phyloP scores from a whole-genome alignment of 352 stramenopile species.

The Pythium apleroticum region DNA sequence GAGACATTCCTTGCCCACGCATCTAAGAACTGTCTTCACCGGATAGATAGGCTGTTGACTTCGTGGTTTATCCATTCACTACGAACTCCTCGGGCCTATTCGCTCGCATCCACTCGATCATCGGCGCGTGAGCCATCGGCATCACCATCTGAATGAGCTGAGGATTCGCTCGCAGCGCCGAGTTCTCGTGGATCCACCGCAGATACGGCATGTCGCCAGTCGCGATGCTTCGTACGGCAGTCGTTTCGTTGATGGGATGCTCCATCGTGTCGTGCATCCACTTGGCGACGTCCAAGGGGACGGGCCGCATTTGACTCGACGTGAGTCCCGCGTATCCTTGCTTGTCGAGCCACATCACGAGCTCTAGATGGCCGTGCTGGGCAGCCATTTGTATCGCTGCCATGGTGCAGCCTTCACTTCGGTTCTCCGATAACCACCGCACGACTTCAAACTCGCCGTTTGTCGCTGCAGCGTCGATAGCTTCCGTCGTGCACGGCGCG shows the following conservation, averaged over 20 bases:
- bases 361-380: conserved; percentile 23
- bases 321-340: conserved; percentile 24
- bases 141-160: conserved; percentile 15
- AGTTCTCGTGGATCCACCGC: conserved; percentile 18
- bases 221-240: conserved; percentile 11
- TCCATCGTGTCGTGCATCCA: conserved; percentile 7
- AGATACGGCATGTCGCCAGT: conserved; percentile 16
- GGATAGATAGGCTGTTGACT: not conserved
- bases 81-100: conserved; percentile 12
- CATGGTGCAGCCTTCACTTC: conserved; percentile 28
- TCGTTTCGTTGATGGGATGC: conserved; percentile 1
- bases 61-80: not conserved
- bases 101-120: conserved; percentile 23
- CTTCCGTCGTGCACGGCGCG: conserved; percentile 27
- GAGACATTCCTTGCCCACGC: no score
- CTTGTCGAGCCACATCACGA: conserved; percentile 27
- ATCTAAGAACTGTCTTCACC: no score
- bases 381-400: conserved; percentile 24
- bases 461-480: conserved; percentile 31
- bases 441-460: conserved; percentile 30
- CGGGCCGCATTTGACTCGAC: conserved; percentile 1
- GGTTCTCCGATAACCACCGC: conserved; percentile 28
- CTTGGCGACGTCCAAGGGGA: not conserved
- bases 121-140: conserved; percentile 20
- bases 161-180: conserved; percentile 8